Evolutionary conservation across 202 grass and related monocot species (phyloP), one percentile per base, ranked within the genome.

Genomic region (Bolboschoenoplectus hybrid): DNA sequence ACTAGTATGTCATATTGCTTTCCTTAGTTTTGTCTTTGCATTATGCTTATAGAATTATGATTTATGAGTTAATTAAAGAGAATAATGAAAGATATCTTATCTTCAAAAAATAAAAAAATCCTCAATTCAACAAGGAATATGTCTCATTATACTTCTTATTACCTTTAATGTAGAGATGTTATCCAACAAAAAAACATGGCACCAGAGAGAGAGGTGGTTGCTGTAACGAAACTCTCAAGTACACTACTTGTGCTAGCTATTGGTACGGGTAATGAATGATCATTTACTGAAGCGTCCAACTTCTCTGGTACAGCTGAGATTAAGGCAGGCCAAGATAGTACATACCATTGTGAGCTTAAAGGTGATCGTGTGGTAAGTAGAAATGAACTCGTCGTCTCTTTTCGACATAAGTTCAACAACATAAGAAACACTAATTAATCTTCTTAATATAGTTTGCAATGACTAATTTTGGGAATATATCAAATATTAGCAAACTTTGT

Each of bases 181-280:
- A 7, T 71, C 67, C 67, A 6, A 45, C 14, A 71, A 46, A 45
- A 45, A 0, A 74, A 63, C 75, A 84, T 55, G 50, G n/a, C 12
- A 75, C 67, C 63, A 2, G 43, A 53, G 36, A 87, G 9, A 60
- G 91, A 95, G 84, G 72, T 97, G 58, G n/a, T 93, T 68, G 93
- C 89, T 83, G 69, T 89, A 77, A 87, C 78, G 3, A 93, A 86
- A 66, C 79, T 63, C 34, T 87, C 88, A 38, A 84, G 81, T 39
- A 85, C 82, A 55, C 61, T 78, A 52, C 46, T 87, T 67, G 65
- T 74, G 35, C 82, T 97, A 60, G 95, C 93, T 86, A 90, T 90
- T 70, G 89, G 90, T 46, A 66, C 58, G 10, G 90, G 93, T 46
- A 92, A 86, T 50, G 86, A 92, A 46, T 97, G 93, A 93, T 86